Evolutionary conservation across 345 rosid genomes (phyloP), one percentile per base, ranked within the genome.

Genomic region (Pseudoturritis turrita): DNA sequence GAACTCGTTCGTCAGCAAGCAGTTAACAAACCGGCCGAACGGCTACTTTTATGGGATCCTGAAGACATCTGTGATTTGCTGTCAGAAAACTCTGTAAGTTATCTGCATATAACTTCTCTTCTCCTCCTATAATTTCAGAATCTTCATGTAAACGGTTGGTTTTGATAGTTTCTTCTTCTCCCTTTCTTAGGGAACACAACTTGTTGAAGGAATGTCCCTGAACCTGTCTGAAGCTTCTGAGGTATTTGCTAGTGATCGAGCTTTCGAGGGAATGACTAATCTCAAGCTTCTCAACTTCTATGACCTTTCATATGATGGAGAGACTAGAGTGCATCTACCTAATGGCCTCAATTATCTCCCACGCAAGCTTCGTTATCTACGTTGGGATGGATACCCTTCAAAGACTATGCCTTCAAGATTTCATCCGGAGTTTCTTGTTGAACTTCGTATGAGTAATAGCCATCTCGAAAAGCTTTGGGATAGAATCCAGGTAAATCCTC

Each of bases 381-480:
- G 73, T 6, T 82, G 83, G 80, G 18, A 37, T 33, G 67, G 69
- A 68, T 82, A 37, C 53, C 82, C 77, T 39, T 66, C 61, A 10
- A 68, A 59, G 58, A 39, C 77, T 25, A 22, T 82, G 77, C 80
- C 82, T 61, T 63, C 80, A 22, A 61, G 52, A 10, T 74, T 80
- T 52, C 37, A 33, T 62, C 56, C 52, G 0, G 61, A 77, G 18
- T 73, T 36, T 14, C 80, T 82, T 58, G 72, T 75, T 63, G 78
- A 54, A 59, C 72, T 80, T 62, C 15, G 56, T 46, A 25, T 79
- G 64, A 28, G 60, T 31, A 25, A 35, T n/a, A 77, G 85, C 36
- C 3, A 23, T 15, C 63, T 82, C 37, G 14, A 77, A 54, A 45
- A 59, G 17, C 78, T 80, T 31, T 77, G 83, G 85, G 36, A 52